A percentile compares a stretch with the other conserved stretches of the same genome.
These are phyloP conservation scores for Claviceps fusiformis DNA, from an alignment of 2,329 filamentous ascomycete genomes.

Conservation along the genomic window DNA sequence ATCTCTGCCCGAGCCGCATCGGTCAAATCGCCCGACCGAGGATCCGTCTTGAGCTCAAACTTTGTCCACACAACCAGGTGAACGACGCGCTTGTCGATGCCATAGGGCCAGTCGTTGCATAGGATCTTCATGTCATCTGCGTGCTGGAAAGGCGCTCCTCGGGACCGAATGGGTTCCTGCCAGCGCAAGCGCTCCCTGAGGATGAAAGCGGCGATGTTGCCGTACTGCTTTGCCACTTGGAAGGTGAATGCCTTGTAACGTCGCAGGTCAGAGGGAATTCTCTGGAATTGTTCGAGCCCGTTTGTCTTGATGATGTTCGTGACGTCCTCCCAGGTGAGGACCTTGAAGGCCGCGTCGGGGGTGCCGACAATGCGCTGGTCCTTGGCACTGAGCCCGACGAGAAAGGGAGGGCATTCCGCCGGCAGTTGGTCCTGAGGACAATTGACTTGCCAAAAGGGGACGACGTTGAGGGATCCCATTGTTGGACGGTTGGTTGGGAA, in stretches of 20 bases:
- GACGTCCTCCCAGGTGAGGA: slow-evolving; percentile 58
- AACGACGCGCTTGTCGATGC: slow-evolving; percentile 60
- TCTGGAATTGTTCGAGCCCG: slow-evolving; percentile 61
- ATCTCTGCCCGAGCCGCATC: slow-evolving; percentile 49
- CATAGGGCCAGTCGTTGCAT: slow-evolving; percentile 91
- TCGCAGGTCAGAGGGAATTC: slow-evolving; percentile 64
- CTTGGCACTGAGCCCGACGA: slow-evolving; percentile 50
- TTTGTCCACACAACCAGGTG: slow-evolving; percentile 93
- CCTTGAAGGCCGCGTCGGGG: slow-evolving; percentile 50
- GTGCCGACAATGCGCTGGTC: slow-evolving; percentile 58
- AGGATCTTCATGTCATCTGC: slow-evolving; percentile 57
- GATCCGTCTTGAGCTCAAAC: slow-evolving; percentile 62
- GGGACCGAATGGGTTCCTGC: slow-evolving; percentile 30
- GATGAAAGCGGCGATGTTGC: slow-evolving; percentile 67
- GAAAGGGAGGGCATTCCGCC: slow-evolving; percentile 55
- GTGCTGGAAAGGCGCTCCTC: slow-evolving; percentile 27
- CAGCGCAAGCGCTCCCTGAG: slow-evolving; percentile 57
- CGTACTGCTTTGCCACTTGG: slow-evolving; percentile 50
- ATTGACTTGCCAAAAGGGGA: slow-evolving; percentile 76
- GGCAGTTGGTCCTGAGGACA: slow-evolving; percentile 49
- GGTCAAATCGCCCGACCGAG: slow-evolving; percentile 51
- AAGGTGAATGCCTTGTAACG: slow-evolving; percentile 60
- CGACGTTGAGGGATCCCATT: slow-evolving; percentile 23
- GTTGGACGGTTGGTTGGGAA: neutral
- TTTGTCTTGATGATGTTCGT: slow-evolving; percentile 48